A percentile compares a stretch with the other conserved stretches of the same genome.
Evolutionary conservation across 169 alveolate genomes (phyloP).

Genomic region (Plasmodium fragile): DNA sequence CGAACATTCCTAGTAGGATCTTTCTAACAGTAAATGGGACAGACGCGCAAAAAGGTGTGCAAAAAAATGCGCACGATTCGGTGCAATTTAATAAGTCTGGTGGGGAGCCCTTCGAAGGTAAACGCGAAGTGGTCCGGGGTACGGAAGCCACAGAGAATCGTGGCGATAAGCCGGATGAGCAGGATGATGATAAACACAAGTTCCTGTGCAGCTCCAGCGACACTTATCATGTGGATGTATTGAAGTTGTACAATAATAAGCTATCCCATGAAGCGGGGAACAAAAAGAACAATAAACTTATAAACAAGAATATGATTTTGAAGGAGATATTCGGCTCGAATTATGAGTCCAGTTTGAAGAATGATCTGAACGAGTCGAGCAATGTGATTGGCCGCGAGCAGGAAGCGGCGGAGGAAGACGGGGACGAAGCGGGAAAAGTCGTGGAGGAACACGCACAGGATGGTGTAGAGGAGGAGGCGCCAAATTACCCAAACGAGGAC

Average conservation of each 20-base stretch:
- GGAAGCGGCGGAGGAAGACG: background rate
- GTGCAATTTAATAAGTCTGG: conserved; percentile 2
- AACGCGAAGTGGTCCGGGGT: background rate
- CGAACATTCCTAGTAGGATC: background rate
- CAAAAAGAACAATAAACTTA: conserved; percentile 33
- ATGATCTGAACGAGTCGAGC: conserved; percentile 47
- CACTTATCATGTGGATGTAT: conserved; percentile 33
- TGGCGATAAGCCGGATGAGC: background rate
- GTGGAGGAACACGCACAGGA: conserved; percentile 3
- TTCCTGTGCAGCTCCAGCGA: conserved; percentile 49
- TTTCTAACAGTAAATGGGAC: background rate
- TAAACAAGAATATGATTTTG: conserved; percentile 74
- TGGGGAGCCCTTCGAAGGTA: background rate
- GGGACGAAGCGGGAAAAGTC: background rate
- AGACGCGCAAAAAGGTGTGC: background rate
- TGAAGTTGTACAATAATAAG: conserved; percentile 53
- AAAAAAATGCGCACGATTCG: background rate
- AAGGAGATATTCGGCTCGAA: conserved; percentile 75
- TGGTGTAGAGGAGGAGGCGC: background rate
- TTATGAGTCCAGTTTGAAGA: conserved; percentile 70
- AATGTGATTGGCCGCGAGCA: conserved; percentile 26
- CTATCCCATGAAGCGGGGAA: conserved; percentile 23
- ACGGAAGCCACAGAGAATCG: background rate
- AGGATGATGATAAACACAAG: conserved; percentile 16
- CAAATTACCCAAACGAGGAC: conserved; percentile 8